Evolutionary conservation across 108 stramenopile genomes (phyloP), one percentile per base, ranked within the genome.

Genomic region (Cyclostephanos invisitatus): DNA sequence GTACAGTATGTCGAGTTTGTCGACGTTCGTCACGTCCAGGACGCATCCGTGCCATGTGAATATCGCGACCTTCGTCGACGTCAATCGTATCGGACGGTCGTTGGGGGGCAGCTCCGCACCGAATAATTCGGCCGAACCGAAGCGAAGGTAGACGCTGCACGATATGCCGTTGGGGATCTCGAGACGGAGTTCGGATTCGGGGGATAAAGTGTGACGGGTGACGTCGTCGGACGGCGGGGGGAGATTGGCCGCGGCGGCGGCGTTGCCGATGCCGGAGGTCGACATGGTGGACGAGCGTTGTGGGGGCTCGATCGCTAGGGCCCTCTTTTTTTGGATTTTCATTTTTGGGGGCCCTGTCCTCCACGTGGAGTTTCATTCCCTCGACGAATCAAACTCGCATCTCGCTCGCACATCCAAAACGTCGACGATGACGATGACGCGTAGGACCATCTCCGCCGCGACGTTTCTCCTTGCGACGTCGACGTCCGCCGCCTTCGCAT

Each of bases 1-100:
- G 59, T 89, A 89, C 32, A 81, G 58, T 62, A 89, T 85, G 38
- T 91, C 88, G 28, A 86, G 55, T 25, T 74, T 22, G 46, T 78
- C 85, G 50, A 73, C 65, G 46, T 78, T 77, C 10, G 77, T 70
- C 18, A 84, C 78, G 68, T 95, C 94, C 14, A 95, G 38, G 10
- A 88, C 84, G 70, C 92, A 93, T 2, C 95, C 95, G 70, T 96
- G 91, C 92, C 92, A 96, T 3, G 95, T 96, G 73, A 93, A 96
- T 46, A 96, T 75, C 0, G 95, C 91, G 21, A 87, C 64, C 60
- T 92, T 93, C 51, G 89, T 68, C n/a, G 82, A 86, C 0, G 81
- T 70, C 15, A 90, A 80, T 12, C 79, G 73, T 50, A 88, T 49
- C 10, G 93, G 81, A 14, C 72, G 67, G 0, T 62, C 64, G 62